These are phyloP conservation scores for Leptodontidium sp. DNA, from an alignment of 2,329 filamentous ascomycete species.

Conservation along the genomic window DNA sequence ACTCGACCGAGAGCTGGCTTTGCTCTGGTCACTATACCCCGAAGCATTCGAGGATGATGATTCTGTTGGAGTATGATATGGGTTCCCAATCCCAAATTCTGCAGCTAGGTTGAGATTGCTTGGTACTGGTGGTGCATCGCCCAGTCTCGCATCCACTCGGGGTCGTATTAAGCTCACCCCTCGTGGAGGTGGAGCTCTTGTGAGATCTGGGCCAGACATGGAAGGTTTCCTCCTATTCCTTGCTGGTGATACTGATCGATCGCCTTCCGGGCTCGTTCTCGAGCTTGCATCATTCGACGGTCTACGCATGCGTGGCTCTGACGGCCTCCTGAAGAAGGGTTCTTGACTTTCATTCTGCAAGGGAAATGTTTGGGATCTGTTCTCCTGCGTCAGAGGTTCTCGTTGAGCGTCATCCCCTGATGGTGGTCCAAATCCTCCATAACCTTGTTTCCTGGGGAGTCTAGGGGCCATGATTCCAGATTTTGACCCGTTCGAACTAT, in stretches of 20 bases:
- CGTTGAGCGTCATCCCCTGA: slow-evolving; percentile 49
- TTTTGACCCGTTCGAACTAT: slow-evolving; percentile 39
- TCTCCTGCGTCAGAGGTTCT: slow-evolving; percentile 47
- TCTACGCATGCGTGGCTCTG: slow-evolving; percentile 32
- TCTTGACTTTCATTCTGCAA: slow-evolving; percentile 35
- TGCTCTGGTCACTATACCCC: slow-evolving; percentile 64
- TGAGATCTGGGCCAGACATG: slow-evolving; percentile 42
- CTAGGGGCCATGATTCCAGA: slow-evolving; percentile 33
- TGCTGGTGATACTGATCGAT: slow-evolving; percentile 26
- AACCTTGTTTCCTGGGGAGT: slow-evolving; percentile 57
- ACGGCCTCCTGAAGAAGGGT: slow-evolving; percentile 36
- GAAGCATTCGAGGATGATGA: slow-evolving; percentile 73
- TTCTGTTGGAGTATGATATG: slow-evolving; percentile 69
- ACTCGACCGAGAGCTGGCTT: slow-evolving; percentile 69
- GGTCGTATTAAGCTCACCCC: slow-evolving; percentile 42
- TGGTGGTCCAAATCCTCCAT: slow-evolving; percentile 65
- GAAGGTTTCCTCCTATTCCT: slow-evolving; percentile 38
- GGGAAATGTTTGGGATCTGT: slow-evolving; percentile 47
- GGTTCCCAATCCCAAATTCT: slow-evolving; percentile 68
- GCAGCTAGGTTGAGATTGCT: slow-evolving; percentile 60
- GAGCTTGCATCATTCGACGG: slow-evolving; percentile 31
- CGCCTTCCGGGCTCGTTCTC: background rate
- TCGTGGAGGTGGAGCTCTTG: slow-evolving; percentile 44
- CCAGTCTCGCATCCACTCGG: slow-evolving; percentile 34
- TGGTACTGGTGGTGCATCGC: slow-evolving; percentile 41